phyloP scores from a whole-genome alignment of 2,329 filamentous ascomycete genomes.

The Zymoseptoria tritici region DNA sequence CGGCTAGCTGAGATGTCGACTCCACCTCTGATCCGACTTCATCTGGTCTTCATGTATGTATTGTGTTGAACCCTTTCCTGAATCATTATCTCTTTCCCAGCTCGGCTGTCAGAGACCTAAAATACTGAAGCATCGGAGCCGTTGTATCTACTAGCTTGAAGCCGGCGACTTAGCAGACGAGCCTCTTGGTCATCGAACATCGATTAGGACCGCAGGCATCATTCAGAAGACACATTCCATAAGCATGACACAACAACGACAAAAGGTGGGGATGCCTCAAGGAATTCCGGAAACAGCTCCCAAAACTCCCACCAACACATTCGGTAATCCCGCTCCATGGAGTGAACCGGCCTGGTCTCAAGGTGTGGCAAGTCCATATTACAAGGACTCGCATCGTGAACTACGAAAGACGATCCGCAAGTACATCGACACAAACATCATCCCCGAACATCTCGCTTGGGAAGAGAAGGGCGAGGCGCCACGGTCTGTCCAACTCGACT shows the following conservation, averaged over 20 bases:
- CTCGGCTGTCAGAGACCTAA: not conserved
- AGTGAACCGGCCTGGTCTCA: constrained; percentile 42
- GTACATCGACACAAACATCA: constrained; percentile 53
- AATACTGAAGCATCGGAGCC: not conserved
- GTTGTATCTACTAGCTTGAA: not conserved
- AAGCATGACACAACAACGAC: not conserved
- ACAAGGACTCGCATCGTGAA: constrained; percentile 54
- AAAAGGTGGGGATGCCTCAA: not conserved
- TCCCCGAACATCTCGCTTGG: constrained; percentile 55
- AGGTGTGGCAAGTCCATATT: constrained; percentile 52
- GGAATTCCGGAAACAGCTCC: not conserved
- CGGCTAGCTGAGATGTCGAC: not conserved
- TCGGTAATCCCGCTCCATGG: constrained; percentile 33
- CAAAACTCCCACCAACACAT: constrained; percentile 2
- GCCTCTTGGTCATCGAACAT: not conserved
- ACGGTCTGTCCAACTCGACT: constrained; percentile 36
- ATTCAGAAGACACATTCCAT: not conserved
- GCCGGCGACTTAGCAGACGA: no score
- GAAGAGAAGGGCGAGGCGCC: constrained; percentile 46
- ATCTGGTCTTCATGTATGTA: not conserved
- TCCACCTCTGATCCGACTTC: not conserved
- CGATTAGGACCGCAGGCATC: no score
- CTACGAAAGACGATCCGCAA: constrained; percentile 50
- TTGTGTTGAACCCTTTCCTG: not conserved
- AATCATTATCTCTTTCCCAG: not conserved